Evolutionary conservation across 2,329 filamentous ascomycete species (phyloP).

Genomic region (Trichophaea hybrida): DNA sequence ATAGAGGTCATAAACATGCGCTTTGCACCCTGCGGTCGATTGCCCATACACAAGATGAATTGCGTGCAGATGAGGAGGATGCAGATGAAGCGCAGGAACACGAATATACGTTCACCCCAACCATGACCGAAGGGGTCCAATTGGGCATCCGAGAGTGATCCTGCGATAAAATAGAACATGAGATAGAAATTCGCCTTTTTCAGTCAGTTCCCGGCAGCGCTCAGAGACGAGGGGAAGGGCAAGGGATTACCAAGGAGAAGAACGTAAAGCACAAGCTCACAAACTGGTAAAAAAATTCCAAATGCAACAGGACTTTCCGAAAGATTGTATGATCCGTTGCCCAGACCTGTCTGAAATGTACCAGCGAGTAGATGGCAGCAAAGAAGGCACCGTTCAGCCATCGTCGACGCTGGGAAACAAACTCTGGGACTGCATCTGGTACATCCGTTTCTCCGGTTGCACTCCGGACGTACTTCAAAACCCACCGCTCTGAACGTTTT

Average conservation of each 20-base stretch:
- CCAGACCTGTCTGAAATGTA: conserved; percentile 91
- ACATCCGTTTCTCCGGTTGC: conserved; percentile 97
- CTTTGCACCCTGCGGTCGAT: conserved; percentile 86
- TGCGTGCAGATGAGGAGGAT: conserved; percentile 82
- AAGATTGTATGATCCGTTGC: conserved; percentile 76
- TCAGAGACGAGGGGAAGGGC: no score
- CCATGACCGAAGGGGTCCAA: conserved; percentile 86
- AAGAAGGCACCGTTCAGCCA: conserved; percentile 99
- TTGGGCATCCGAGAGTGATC: conserved; percentile 62
- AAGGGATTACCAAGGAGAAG: conserved; percentile 54
- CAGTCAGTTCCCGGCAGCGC: conserved; percentile 15
- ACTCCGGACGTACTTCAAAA: conserved; percentile 92
- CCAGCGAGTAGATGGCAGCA: conserved; percentile 89
- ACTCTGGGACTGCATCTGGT: conserved; percentile 89
- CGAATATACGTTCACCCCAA: conserved; percentile 73
- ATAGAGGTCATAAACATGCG: conserved; percentile 79
- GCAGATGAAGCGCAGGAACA: conserved; percentile 69
- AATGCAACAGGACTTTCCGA: conserved; percentile 79
- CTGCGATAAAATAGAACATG: conserved; percentile 95
- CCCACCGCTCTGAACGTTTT: conserved; percentile 88
- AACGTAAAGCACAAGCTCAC: conserved; percentile 88
- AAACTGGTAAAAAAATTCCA: conserved; percentile 93
- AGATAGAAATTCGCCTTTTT: conserved; percentile 83
- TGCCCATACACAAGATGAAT: conserved; percentile 92
- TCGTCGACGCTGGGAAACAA: conserved; percentile 86